A percentile compares a stretch with the other conserved stretches of the same genome.
Evolutionary conservation across 768 basidiomycete species (phyloP).

Genomic region (Agaricus sinodeliciosus): DNA sequence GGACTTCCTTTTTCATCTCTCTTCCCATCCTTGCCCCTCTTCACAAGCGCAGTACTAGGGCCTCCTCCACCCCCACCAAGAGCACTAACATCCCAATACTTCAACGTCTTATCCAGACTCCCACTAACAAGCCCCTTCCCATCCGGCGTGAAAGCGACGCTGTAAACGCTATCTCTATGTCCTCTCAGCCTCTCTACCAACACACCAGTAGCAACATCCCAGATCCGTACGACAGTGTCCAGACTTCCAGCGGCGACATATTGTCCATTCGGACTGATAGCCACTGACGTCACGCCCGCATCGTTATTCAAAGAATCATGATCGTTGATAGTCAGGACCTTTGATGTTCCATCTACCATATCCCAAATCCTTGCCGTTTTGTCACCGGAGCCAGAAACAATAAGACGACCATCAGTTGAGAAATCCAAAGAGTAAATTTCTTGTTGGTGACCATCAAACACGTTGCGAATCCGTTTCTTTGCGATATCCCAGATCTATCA

Average conservation of each 20-base stretch:
- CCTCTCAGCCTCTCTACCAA: constrained; percentile 67
- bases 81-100: constrained; percentile 78
- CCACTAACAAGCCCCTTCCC: constrained; percentile 85
- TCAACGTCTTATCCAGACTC: constrained; percentile 77
- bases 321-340: constrained; percentile 34
- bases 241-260: constrained; percentile 58
- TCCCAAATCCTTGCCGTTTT: constrained; percentile 37
- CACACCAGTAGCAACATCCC: constrained; percentile 59
- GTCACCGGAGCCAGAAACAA: constrained; percentile 84
- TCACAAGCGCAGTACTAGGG: not conserved
- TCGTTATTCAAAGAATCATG: constrained; percentile 35
- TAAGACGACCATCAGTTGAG: constrained; percentile 69
- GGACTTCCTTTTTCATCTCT: constrained; percentile 34
- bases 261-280: constrained; percentile 66
- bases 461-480: constrained; percentile 62
- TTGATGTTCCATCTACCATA: constrained; percentile 23
- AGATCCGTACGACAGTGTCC: constrained; percentile 68
- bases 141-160: constrained; percentile 89
- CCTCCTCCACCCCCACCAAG: constrained; percentile 49
- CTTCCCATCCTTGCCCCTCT: constrained; percentile 50
- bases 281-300: constrained; percentile 67
- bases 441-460: constrained; percentile 81
- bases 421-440: constrained; percentile 92
- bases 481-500: constrained; percentile 83
- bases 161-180: constrained; percentile 77